Conservation (phyloP, 2,329 filamentous ascomycete genomes). For the Beauveria medogensis region DNA sequence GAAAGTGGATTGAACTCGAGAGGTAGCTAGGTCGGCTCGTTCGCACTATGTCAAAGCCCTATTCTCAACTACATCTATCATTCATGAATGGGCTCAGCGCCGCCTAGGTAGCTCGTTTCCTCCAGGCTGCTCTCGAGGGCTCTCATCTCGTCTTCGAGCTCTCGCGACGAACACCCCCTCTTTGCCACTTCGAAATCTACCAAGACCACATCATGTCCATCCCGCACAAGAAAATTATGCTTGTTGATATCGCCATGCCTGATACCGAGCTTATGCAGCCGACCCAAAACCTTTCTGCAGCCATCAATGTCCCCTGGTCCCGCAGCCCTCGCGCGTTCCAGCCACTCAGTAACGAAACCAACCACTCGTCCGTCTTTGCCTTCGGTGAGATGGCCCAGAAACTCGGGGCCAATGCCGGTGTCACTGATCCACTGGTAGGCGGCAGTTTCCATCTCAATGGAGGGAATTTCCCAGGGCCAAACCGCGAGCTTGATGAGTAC, state of each 20-base stretch:
- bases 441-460: slow-evolving; percentile 18
- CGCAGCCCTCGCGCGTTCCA: slow-evolving; percentile 19
- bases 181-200: slow-evolving; percentile 27
- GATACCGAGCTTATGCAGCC: slow-evolving; percentile 24
- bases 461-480: slow-evolving; percentile 21
- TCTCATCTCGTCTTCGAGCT: slow-evolving; percentile 20
- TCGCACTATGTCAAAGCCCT: too few relatives aligned
- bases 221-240: slow-evolving; percentile 25
- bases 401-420: slow-evolving; percentile 18
- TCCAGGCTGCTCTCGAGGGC: slow-evolving; percentile 14
- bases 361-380: slow-evolving; percentile 19
- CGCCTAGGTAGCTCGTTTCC: not conserved
- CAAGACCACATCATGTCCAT: slow-evolving; percentile 19
- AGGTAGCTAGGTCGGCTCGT: too few relatives aligned
- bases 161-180: slow-evolving; percentile 13
- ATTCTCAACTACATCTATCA: not conserved
- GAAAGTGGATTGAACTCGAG: too few relatives aligned
- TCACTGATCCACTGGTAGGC: slow-evolving; percentile 21
- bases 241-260: slow-evolving; percentile 28
- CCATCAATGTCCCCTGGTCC: slow-evolving; percentile 21
- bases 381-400: slow-evolving; percentile 23
- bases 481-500: slow-evolving; percentile 21
- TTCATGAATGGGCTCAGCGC: not conserved
- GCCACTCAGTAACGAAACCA: slow-evolving; percentile 19
- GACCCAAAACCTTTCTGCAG: slow-evolving; percentile 20